Percentiles rank a stretch among this genome's conserved stretches.
phyloP scores from a whole-genome alignment of 306 rosid genomes.

The Dryas alaskensis region DNA sequence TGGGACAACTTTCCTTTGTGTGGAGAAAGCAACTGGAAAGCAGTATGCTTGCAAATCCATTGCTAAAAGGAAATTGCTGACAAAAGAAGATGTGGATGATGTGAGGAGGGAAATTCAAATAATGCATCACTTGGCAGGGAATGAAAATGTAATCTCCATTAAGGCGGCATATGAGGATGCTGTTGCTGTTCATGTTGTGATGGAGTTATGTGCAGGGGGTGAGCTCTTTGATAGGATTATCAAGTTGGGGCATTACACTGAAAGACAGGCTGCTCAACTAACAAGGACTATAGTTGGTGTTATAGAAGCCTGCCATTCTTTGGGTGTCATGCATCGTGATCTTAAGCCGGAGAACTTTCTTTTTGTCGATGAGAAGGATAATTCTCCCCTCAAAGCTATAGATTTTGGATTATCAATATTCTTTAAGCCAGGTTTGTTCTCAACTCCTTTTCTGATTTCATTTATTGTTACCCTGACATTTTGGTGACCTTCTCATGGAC shows the following conservation, averaged over 20 bases:
- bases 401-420: constrained; percentile 88
- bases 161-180: constrained; percentile 83
- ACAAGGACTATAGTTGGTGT: constrained; percentile 73
- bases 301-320: constrained; percentile 80
- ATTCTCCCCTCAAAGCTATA: constrained; percentile 76
- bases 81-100: constrained; percentile 71
- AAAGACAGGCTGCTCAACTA: constrained; percentile 72
- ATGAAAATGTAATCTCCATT: constrained; percentile 50
- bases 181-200: constrained; percentile 78
- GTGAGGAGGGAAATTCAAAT: constrained; percentile 92
- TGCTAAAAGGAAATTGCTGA: constrained; percentile 61
- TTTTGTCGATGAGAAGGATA: constrained; percentile 69
- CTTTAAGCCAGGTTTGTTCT: constrained; percentile 80
- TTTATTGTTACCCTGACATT: not conserved
- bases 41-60: constrained; percentile 87
- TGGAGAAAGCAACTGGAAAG: constrained; percentile 64
- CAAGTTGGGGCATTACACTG: constrained; percentile 65
- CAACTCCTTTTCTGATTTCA: not conserved
- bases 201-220: constrained; percentile 90
- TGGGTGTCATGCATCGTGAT: constrained; percentile 96
- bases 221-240: constrained; percentile 86
- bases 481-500: not conserved
- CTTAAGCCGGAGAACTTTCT: constrained; percentile 95
- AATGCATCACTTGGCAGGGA: constrained; percentile 84
- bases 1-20: constrained; percentile 74